Conservation (phyloP, 768 basidiomycete genomes). For the Sarcodon sp. region DNA sequence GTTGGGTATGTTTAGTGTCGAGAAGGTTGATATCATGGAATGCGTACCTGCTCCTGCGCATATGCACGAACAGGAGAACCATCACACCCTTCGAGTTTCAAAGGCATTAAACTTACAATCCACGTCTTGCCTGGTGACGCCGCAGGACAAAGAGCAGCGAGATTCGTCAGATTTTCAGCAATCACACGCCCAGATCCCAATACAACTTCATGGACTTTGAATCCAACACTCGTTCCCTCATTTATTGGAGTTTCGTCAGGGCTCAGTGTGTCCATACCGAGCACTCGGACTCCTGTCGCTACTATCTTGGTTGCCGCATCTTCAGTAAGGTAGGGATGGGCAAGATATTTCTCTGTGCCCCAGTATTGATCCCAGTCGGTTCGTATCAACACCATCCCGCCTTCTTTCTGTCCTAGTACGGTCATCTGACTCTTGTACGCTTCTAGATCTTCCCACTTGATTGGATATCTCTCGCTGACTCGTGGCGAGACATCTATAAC, state of each 20-base stretch:
- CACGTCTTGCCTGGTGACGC: conserved; percentile 15
- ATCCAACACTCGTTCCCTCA: too few species aligned
- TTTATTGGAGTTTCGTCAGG: conserved; percentile 53
- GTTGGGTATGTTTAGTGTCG: too few species aligned
- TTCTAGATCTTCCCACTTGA: neutral
- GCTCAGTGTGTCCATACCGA: conserved; percentile 54
- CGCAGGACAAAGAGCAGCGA: conserved; percentile 24
- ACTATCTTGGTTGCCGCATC: conserved; percentile 38
- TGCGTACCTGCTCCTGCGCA: conserved; percentile 25
- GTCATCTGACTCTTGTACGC: conserved; percentile 22
- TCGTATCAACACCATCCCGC: conserved; percentile 38
- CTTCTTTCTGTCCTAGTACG: conserved; percentile 10
- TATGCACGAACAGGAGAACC: conserved; percentile 65
- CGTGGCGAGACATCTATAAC: conserved; percentile 33
- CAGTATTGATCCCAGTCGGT: conserved; percentile 49
- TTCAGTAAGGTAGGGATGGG: conserved; percentile 51
- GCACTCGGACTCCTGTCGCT: conserved; percentile 35
- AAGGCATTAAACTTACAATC: conserved; percentile 42
- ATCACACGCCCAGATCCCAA: conserved; percentile 53
- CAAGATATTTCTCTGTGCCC: conserved; percentile 41
- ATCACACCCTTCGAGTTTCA: conserved; percentile 46
- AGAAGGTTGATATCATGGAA: neutral
- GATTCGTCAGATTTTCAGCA: conserved; percentile 54
- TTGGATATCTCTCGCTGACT: neutral
- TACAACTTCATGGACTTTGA: conserved; percentile 37